These are phyloP conservation scores for Pseudogymnoascus sp. DNA, from an alignment of 2,329 filamentous ascomycete species.

Conservation along the genomic window DNA sequence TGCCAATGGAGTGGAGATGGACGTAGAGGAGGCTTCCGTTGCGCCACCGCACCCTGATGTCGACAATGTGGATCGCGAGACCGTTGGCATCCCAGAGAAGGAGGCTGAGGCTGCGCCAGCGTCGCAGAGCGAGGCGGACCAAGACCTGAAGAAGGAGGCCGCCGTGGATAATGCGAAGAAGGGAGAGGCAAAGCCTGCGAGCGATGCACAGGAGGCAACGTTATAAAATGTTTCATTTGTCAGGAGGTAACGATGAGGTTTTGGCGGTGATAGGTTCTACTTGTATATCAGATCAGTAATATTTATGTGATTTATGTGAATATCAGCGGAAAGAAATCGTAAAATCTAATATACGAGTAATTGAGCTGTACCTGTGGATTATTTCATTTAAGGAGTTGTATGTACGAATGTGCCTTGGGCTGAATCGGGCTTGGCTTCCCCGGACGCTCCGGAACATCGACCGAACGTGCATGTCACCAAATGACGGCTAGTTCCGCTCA, in stretches of 20 bases:
- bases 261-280: constrained; percentile 1
- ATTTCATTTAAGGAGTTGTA: neutral
- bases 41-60: constrained; percentile 32
- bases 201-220: constrained; percentile 51
- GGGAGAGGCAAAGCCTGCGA: constrained; percentile 50
- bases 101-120: constrained; percentile 33
- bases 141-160: constrained; percentile 51
- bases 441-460: constrained; percentile 1
- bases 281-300: constrained; percentile 9
- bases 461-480: constrained; percentile 3
- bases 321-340: neutral
- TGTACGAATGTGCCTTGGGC: neutral
- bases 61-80: constrained; percentile 52
- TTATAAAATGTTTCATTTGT: constrained; percentile 7
- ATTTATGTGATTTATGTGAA: constrained; percentile 9
- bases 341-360: neutral
- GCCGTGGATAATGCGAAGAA: constrained; percentile 44
- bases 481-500: constrained; percentile 7
- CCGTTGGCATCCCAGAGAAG: constrained; percentile 34
- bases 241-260: neutral
- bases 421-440: constrained; percentile 1
- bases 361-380: neutral
- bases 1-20: constrained; percentile 66
- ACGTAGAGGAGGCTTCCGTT: constrained; percentile 17
- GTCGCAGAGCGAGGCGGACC: constrained; percentile 36